Evolutionary conservation across 176 grass and related monocot species (phyloP), one percentile per base, ranked within the genome.

Genomic region (Tillandsia fasciculata): DNA sequence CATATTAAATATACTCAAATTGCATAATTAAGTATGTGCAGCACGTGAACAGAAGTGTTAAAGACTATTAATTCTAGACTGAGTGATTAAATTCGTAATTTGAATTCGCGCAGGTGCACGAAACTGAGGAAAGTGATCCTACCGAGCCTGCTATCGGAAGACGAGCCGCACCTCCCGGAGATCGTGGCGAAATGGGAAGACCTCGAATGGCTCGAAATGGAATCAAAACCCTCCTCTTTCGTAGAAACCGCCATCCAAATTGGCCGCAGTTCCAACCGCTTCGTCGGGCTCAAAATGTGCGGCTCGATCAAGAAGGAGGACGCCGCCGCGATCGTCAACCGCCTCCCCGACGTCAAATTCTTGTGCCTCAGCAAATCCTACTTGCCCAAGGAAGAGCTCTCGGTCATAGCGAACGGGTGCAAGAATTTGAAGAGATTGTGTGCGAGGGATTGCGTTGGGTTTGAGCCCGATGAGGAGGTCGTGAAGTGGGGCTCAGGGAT

Each of bases 271-370:
- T 91, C 79, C 63, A 78, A 57, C 1, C 57, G 10, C 58, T 69
- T 95, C 53, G 10, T 3, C 1, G 51, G 76, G 66, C 69, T 90
- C 48, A 90, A 33, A 68, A 68, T 70, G 42, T 66, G 64, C 1
- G 91, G 91, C 8, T 71, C 87, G 24, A 79, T 95, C 23, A 90
- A 87, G 50, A 64, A 76, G 1, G 87, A 90, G 53, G 91, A 95
- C 64, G 76, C 80, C 1, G 65, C 67, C n/a, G 81, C 81, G 24
- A 66, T 90, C 22, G 63, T 76, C 6, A 4, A 10, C 0, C 59
- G 4, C 0, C 72, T 95, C 12, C 78, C 75, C 1, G 2, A 42
- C 14, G 72, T 94, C 6, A 82, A 69, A 1, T 53, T 14, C 0
- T 73, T 94, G 4, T 79, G 67, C 75, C 83, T 94, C 11, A 79